Conservation (phyloP, 495 filamentous ascomycete species). For the Penicillium samsonianum region DNA sequence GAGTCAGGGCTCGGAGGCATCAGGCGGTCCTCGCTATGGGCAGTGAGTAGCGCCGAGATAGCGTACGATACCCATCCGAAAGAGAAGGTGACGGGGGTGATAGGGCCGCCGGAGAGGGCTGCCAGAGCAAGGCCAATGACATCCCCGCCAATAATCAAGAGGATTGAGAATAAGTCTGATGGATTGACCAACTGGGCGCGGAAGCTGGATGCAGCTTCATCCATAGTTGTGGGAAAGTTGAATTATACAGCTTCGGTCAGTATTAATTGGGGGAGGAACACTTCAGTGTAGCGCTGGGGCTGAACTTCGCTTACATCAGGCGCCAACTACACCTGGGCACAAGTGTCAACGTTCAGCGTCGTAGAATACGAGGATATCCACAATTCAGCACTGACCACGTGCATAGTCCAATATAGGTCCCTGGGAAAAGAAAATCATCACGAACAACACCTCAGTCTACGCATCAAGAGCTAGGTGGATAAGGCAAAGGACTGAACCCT, state of each 20-base stretch:
- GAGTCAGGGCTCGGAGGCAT: constrained; percentile 27
- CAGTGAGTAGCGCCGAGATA: constrained; percentile 38
- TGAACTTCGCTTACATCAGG: background rate
- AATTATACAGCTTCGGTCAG: background rate
- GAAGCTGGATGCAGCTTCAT: background rate
- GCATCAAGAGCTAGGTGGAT: too few relatives aligned
- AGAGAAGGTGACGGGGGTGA: constrained; percentile 55
- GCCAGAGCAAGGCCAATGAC: constrained; percentile 51
- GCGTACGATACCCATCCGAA: constrained; percentile 57
- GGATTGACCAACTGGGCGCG: constrained; percentile 32
- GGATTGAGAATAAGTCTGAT: constrained; percentile 42
- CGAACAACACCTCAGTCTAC: too few relatives aligned
- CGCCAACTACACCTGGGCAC: background rate
- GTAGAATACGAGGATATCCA: background rate
- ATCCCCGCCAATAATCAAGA: constrained; percentile 53
- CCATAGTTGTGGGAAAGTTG: background rate
- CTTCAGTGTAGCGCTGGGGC: background rate
- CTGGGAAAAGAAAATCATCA: too few relatives aligned
- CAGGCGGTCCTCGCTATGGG: constrained; percentile 48
- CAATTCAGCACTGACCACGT: background rate
- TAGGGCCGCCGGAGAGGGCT: constrained; percentile 34
- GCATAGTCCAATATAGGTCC: too few relatives aligned
- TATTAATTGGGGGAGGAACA: background rate
- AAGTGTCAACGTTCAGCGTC: background rate
- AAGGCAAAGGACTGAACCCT: too few relatives aligned